These are phyloP conservation scores for Pseudoturritis turrita DNA, from an alignment of 345 rosid species.

Conservation along the genomic window DNA sequence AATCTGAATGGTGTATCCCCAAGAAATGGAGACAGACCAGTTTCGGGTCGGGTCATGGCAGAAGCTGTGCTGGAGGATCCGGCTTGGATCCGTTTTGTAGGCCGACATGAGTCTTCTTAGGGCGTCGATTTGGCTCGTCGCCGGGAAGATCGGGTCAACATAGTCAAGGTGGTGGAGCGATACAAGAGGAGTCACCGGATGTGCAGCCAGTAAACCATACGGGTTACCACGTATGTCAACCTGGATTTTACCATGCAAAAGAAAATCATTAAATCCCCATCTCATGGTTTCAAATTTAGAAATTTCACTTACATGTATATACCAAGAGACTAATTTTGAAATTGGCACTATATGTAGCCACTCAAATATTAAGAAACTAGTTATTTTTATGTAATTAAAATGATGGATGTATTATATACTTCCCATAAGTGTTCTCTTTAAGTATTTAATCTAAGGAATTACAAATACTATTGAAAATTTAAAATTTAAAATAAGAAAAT, in stretches of 20 bases:
- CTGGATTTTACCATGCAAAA: conserved; percentile 31
- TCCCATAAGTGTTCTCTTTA: background rate
- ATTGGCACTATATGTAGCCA: too few relatives aligned
- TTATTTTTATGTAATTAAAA: background rate
- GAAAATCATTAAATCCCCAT: background rate
- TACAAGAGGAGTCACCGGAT: conserved; percentile 79
- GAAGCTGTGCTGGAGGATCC: conserved; percentile 68
- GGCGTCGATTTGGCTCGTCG: conserved; percentile 39
- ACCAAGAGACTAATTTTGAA: background rate
- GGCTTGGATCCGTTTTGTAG: conserved; percentile 56
- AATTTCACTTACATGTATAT: background rate
- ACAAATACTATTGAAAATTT: background rate
- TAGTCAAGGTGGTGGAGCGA: conserved; percentile 85
- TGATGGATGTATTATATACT: background rate
- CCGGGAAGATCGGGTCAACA: conserved; percentile 58
- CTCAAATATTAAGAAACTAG: background rate
- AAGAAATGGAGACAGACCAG: conserved; percentile 75
- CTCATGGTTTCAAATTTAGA: background rate
- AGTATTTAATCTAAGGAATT: background rate
- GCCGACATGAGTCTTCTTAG: conserved; percentile 45
- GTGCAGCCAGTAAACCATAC: conserved; percentile 76
- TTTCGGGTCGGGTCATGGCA: conserved; percentile 59
- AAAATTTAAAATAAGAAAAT: background rate
- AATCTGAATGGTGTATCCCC: conserved; percentile 82
- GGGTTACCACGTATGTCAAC: conserved; percentile 75